Evolutionary conservation across 306 rosid genomes (phyloP).

Genomic region (Acacia confusa): DNA sequence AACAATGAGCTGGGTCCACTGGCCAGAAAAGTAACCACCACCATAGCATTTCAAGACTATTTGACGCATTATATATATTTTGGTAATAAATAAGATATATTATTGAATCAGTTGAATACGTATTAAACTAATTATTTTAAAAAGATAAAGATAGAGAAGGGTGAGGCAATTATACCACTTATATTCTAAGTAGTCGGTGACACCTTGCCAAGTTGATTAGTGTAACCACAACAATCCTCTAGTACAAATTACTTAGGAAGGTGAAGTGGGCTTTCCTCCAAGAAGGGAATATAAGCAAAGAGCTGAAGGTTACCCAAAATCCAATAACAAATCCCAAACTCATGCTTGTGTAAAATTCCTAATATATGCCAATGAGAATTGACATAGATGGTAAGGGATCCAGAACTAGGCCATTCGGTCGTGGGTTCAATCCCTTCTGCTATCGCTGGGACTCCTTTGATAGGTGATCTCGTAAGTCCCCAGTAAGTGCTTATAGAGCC

Average conservation of each 20-base stretch:
- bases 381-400: too few species aligned
- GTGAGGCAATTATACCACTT: neutral
- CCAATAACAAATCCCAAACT: neutral
- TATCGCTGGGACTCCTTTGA: too few species aligned
- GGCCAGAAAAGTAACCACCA: neutral
- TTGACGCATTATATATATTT: too few species aligned
- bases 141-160: neutral
- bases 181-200: neutral
- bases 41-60: neutral
- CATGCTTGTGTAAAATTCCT: neutral
- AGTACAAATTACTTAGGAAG: neutral
- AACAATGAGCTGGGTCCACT: neutral
- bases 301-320: neutral
- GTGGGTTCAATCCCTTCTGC: too few species aligned
- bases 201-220: neutral
- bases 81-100: neutral
- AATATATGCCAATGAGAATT: too few species aligned
- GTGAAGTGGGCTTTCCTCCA: constrained; percentile 4
- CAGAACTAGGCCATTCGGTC: too few species aligned
- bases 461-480: too few species aligned
- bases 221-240: neutral
- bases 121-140: neutral
- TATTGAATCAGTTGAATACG: neutral
- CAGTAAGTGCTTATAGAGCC: too few species aligned
- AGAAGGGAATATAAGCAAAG: neutral